Percentiles rank a stretch among this genome's conserved stretches.
Evolutionary conservation across 164 flowering plant genomes (phyloP).

Genomic region (Dillenia turbinata): DNA sequence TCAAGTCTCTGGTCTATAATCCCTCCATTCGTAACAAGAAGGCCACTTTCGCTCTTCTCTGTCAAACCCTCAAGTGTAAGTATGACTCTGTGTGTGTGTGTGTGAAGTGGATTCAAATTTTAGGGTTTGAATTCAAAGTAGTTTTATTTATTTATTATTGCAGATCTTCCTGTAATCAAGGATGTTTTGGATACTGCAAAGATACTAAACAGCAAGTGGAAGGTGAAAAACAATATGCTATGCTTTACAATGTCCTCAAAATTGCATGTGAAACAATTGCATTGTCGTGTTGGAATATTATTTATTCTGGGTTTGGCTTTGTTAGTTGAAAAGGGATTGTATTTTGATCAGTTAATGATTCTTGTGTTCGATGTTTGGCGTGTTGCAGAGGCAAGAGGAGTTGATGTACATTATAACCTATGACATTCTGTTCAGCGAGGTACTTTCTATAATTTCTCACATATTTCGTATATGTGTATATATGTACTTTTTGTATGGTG

Average conservation of each 20-base stretch:
- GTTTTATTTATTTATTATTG: conserved; percentile 2
- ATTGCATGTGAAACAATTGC: too few relatives aligned
- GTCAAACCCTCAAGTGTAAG: conserved; percentile 87
- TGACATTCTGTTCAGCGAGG: conserved; percentile 88
- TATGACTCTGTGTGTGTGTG: background rate
- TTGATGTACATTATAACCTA: conserved; percentile 61
- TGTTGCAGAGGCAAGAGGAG: conserved; percentile 72
- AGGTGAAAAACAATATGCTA: conserved; percentile 36
- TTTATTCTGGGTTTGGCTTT: too few relatives aligned
- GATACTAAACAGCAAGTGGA: conserved; percentile 69
- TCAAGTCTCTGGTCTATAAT: conserved; percentile 78
- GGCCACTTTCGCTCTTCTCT: conserved; percentile 80
- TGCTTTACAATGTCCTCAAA: too few relatives aligned
- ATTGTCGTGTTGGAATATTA: too few relatives aligned
- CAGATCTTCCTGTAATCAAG: conserved; percentile 68
- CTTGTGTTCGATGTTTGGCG: too few relatives aligned
- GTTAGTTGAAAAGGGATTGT: too few relatives aligned
- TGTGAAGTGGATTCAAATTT: background rate
- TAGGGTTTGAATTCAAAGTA: background rate
- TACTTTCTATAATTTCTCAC: conserved; percentile 13
- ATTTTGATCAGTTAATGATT: too few relatives aligned
- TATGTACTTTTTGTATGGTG: too few relatives aligned
- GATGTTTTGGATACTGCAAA: conserved; percentile 51
- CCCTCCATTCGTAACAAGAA: conserved; percentile 80
- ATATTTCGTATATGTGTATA: too few relatives aligned